Conservation (phyloP, 768 basidiomycete genomes). For the Tylopilus plumbeoviolaceoides region DNA sequence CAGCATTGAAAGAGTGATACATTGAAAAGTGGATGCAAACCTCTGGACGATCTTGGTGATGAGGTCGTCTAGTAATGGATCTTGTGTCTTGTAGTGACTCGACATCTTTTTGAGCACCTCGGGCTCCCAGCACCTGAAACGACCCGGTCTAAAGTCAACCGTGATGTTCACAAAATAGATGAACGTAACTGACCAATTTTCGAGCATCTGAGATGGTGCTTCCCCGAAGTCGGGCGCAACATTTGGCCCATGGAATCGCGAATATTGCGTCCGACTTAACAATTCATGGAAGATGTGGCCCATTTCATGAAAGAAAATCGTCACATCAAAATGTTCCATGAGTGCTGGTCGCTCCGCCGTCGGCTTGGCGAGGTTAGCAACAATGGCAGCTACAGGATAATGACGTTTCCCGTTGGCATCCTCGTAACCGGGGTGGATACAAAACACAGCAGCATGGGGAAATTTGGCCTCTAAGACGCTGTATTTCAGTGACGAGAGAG, state of each 20-base stretch:
- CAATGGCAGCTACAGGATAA: conserved; percentile 78
- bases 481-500: neutral
- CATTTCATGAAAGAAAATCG: conserved; percentile 89
- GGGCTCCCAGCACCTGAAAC: conserved; percentile 70
- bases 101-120: conserved; percentile 72
- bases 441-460: conserved; percentile 82
- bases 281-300: conserved; percentile 69
- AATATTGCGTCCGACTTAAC: conserved; percentile 62
- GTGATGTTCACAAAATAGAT: neutral
- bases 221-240: conserved; percentile 80
- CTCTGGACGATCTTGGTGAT: conserved; percentile 78
- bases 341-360: conserved; percentile 76
- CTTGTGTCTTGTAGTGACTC: conserved; percentile 67
- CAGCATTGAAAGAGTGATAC: neutral
- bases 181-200: conserved; percentile 60
- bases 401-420: conserved; percentile 49
- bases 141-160: neutral
- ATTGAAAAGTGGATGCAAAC: conserved; percentile 27
- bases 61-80: conserved; percentile 59
- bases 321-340: conserved; percentile 79
- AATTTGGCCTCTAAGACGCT: conserved; percentile 58
- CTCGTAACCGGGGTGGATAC: conserved; percentile 60
- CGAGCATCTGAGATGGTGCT: conserved; percentile 89
- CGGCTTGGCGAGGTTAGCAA: conserved; percentile 83
- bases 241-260: conserved; percentile 77